phyloP scores from a whole-genome alignment of 1,284 basidiomycete species.

The Athelia sp. region DNA sequence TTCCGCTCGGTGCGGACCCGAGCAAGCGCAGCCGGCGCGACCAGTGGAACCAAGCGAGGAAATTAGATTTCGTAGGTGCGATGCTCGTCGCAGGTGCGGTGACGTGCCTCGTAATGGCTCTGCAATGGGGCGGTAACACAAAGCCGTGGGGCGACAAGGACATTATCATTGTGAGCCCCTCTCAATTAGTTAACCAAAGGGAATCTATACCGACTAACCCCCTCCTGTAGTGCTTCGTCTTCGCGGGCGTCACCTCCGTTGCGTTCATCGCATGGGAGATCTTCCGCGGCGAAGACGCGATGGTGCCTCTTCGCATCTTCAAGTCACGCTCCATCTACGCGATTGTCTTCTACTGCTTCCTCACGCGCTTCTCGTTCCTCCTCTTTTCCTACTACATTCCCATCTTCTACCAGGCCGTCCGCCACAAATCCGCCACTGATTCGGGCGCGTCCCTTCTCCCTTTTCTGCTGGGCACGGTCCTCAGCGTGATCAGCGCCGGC shows the following conservation, averaged over 20 bases:
- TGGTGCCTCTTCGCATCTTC: neutral
- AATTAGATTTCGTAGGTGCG: constrained; percentile 31
- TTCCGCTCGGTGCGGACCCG: neutral
- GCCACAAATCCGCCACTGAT: constrained; percentile 27
- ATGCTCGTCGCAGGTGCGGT: constrained; percentile 19
- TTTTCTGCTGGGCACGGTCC: constrained; percentile 31
- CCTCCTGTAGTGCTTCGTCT: neutral
- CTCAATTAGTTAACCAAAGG: neutral
- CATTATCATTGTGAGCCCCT: constrained; percentile 18
- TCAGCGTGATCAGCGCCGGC: constrained; percentile 31
- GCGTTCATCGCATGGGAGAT: neutral
- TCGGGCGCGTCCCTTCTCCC: constrained; percentile 39
- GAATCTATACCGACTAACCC: neutral
- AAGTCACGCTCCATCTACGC: neutral
- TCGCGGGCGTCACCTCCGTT: neutral
- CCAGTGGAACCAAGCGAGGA: neutral
- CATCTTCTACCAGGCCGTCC: constrained; percentile 28
- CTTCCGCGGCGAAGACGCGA: neutral
- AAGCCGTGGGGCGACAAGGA: constrained; percentile 30
- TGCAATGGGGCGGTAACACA: constrained; percentile 37
- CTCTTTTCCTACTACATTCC: constrained; percentile 10
- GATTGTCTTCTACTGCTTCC: neutral
- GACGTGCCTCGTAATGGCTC: constrained; percentile 30
- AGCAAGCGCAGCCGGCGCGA: neutral
- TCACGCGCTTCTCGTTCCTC: neutral